Conservation (phyloP, 257 asterid genomes). For the Plantago elongata region DNA sequence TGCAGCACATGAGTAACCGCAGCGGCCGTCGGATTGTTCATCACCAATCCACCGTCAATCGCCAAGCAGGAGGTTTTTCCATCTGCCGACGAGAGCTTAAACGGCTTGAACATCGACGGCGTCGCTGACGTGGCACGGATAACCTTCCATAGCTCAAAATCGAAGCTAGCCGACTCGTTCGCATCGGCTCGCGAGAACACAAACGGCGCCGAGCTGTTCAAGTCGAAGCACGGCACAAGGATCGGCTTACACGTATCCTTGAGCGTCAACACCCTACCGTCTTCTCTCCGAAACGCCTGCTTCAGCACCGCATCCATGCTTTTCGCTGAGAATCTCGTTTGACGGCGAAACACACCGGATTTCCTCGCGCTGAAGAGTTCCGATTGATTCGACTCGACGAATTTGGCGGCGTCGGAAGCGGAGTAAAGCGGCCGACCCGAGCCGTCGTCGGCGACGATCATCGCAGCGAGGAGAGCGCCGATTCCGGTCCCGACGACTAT, state of each 20-base stretch:
- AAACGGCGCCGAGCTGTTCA: slow-evolving; percentile 78
- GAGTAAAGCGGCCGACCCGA: slow-evolving; percentile 66
- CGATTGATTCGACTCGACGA: slow-evolving; percentile 40
- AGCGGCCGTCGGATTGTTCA: slow-evolving; percentile 96
- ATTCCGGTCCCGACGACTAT: slow-evolving; percentile 80
- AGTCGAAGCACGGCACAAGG: slow-evolving; percentile 81
- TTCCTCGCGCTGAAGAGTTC: slow-evolving; percentile 37
- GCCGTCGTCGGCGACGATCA: slow-evolving; percentile 71
- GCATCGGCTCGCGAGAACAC: slow-evolving; percentile 98
- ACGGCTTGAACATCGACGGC: slow-evolving; percentile 82
- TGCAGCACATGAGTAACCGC: slow-evolving; percentile 94
- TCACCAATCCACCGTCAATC: slow-evolving; percentile 89
- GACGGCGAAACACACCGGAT: slow-evolving; percentile 48
- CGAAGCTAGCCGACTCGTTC: slow-evolving; percentile 68
- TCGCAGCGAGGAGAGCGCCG: slow-evolving; percentile 76
- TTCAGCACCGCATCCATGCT: slow-evolving; percentile 66
- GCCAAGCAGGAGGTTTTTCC: slow-evolving; percentile 80
- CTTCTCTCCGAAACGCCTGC: slow-evolving; percentile 54
- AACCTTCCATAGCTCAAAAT: slow-evolving; percentile 89
- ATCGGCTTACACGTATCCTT: slow-evolving; percentile 86
- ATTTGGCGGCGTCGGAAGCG: slow-evolving; percentile 54
- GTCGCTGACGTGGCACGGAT: slow-evolving; percentile 91
- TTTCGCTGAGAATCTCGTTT: slow-evolving; percentile 41
- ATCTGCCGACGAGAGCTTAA: slow-evolving; percentile 54
- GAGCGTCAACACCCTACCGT: slow-evolving; percentile 53